phyloP scores from a whole-genome alignment of 1,284 basidiomycete genomes.

The Lignosus rhinocerotis region DNA sequence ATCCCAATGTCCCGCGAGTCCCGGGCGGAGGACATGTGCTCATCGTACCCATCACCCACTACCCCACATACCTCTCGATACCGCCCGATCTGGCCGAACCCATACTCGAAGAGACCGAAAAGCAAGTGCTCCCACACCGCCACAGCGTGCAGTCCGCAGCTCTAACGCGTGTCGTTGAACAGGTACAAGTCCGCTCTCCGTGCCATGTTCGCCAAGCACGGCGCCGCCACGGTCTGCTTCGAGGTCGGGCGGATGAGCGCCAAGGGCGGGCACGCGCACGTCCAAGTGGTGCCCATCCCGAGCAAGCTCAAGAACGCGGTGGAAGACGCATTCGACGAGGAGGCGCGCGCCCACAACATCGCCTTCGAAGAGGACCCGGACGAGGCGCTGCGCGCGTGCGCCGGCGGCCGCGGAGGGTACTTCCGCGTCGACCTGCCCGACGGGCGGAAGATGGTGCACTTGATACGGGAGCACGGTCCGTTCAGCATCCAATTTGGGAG shows the following conservation, averaged over 20 bases:
- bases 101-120: conserved; percentile 79
- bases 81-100: conserved; percentile 75
- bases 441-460: conserved; percentile 83
- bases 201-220: conserved; percentile 71
- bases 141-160: background rate
- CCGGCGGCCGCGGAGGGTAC: conserved; percentile 66
- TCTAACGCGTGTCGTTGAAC: background rate
- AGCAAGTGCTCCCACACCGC: conserved; percentile 38
- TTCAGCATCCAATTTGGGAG: conserved; percentile 93
- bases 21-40: conserved; percentile 94
- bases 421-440: conserved; percentile 90
- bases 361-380: conserved; percentile 66
- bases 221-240: conserved; percentile 73
- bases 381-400: conserved; percentile 55
- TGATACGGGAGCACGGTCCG: conserved; percentile 73
- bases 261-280: conserved; percentile 92
- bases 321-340: conserved; percentile 67
- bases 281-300: conserved; percentile 87
- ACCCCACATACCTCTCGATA: conserved; percentile 60
- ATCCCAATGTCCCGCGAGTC: conserved; percentile 48
- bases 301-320: conserved; percentile 58
- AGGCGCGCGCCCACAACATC: conserved; percentile 66
- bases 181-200: conserved; percentile 81
- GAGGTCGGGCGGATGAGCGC: conserved; percentile 84
- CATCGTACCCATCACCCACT: conserved; percentile 81